Percentiles rank a stretch among this genome's conserved stretches.
phyloP scores from a whole-genome alignment of 257 asterid species.

The Hygrophila difformis region DNA sequence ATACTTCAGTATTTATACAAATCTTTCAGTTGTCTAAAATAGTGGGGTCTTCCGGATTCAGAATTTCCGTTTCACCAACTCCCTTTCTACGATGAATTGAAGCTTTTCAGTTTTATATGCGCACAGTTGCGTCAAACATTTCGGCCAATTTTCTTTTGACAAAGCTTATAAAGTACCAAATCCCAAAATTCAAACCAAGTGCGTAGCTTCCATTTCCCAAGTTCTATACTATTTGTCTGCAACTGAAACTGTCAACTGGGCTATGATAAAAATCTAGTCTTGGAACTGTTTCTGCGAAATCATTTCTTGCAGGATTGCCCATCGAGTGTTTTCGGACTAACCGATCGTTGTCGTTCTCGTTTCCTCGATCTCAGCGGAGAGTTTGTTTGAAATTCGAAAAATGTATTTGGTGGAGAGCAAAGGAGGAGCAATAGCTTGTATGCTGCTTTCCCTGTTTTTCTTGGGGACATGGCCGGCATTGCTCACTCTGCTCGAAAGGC shows the following conservation, averaged over 20 bases:
- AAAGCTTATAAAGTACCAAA: too few relatives aligned
- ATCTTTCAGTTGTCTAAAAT: too few relatives aligned
- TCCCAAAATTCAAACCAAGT: too few relatives aligned
- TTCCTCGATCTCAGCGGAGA: slow-evolving; percentile 12
- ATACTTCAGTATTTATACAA: too few relatives aligned
- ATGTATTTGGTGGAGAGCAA: slow-evolving; percentile 92
- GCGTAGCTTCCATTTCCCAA: too few relatives aligned
- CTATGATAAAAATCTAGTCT: not conserved
- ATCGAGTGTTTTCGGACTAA: slow-evolving; percentile 21
- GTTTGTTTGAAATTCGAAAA: slow-evolving; percentile 21
- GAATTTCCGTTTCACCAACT: too few relatives aligned
- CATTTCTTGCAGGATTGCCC: not conserved
- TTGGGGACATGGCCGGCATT: slow-evolving; percentile 98
- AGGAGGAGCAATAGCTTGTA: slow-evolving; percentile 91
- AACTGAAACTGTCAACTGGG: not conserved
- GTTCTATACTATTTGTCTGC: too few relatives aligned
- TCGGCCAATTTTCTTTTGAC: too few relatives aligned
- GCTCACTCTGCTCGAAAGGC: slow-evolving; percentile 72
- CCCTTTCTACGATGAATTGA: too few relatives aligned
- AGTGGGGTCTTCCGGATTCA: too few relatives aligned
- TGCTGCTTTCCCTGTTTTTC: slow-evolving; percentile 62
- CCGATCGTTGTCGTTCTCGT: slow-evolving; percentile 21
- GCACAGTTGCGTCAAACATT: too few relatives aligned
- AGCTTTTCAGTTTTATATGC: too few relatives aligned
- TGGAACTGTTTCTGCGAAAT: not conserved